These are phyloP conservation scores for Fusarium tricinctum DNA, from an alignment of 2,329 filamentous ascomycete species.

Conservation along the genomic window DNA sequence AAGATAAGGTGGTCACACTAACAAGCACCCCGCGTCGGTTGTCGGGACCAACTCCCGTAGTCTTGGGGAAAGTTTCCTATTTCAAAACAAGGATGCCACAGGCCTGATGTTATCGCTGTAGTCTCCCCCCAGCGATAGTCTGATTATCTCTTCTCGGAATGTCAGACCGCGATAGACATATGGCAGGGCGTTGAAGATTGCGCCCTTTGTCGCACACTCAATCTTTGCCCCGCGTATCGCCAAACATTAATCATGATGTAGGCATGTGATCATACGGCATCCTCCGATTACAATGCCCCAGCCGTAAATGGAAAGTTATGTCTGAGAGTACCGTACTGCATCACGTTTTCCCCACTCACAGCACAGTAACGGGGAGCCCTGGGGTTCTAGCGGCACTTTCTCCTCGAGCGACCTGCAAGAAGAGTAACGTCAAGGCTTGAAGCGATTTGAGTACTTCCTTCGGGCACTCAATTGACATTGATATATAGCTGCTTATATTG, in stretches of 20 bases:
- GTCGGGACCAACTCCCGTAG: slow-evolving; percentile 1
- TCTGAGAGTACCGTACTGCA: slow-evolving; percentile 2
- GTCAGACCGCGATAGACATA: neutral
- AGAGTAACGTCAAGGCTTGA: too few species aligned
- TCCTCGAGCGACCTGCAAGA: too few species aligned
- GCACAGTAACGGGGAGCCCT: too few species aligned
- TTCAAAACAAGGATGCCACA: neutral
- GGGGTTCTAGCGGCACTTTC: too few species aligned
- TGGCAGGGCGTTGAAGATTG: neutral
- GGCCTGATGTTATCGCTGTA: too few species aligned
- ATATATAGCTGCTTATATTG: neutral
- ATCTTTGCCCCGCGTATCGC: too few species aligned
- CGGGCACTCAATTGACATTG: too few species aligned
- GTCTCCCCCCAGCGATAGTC: neutral
- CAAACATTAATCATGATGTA: neutral
- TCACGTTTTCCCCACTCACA: neutral
- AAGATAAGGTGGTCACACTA: slow-evolving; percentile 7
- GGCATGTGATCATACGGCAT: neutral
- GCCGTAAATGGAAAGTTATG: slow-evolving; percentile 32
- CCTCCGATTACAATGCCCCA: neutral
- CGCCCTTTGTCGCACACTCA: neutral
- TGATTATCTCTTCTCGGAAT: neutral
- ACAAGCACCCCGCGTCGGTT: slow-evolving; percentile 18
- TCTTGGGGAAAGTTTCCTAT: slow-evolving; percentile 35
- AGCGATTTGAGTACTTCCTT: too few species aligned